phyloP scores from a whole-genome alignment of 2,329 filamentous ascomycete genomes.

The Hypoxylon sp. region DNA sequence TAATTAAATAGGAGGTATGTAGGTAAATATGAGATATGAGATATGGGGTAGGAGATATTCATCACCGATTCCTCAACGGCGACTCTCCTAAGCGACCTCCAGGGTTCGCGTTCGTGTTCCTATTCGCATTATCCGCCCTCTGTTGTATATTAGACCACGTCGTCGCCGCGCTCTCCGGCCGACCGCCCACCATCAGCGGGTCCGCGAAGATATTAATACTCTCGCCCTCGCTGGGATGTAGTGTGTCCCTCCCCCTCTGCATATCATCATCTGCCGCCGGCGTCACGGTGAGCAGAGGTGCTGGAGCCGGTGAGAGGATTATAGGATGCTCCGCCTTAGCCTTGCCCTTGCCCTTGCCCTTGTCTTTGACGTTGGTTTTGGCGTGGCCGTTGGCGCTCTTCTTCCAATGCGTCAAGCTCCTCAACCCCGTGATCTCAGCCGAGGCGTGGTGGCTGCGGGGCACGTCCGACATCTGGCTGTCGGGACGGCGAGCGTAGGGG shows the following conservation, averaged over 20 bases:
- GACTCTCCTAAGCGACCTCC: slow-evolving; percentile 18
- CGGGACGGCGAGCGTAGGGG: slow-evolving; percentile 43
- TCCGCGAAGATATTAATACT: slow-evolving; percentile 53
- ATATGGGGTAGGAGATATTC: not conserved
- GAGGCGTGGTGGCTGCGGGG: slow-evolving; percentile 52
- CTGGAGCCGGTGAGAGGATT: not conserved
- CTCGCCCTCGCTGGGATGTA: slow-evolving; percentile 42
- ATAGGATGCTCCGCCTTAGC: not conserved
- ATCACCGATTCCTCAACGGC: slow-evolving; percentile 20
- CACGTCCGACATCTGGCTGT: slow-evolving; percentile 44
- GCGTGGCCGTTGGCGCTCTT: not conserved
- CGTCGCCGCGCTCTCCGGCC: slow-evolving; percentile 39
- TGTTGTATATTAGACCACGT: slow-evolving; percentile 52
- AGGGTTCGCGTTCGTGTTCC: not conserved
- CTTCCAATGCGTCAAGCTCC: slow-evolving; percentile 46
- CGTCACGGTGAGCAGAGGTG: slow-evolving; percentile 22
- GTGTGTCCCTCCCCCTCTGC: not conserved
- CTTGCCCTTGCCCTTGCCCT: not conserved
- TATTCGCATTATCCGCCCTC: slow-evolving; percentile 38
- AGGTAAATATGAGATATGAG: not conserved
- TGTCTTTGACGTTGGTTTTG: not conserved
- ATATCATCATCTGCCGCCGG: slow-evolving; percentile 16
- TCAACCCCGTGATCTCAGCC: slow-evolving; percentile 50
- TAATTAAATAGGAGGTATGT: too few relatives aligned
- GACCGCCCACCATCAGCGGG: slow-evolving; percentile 41